Evolutionary conservation across 1,284 basidiomycete species (phyloP).

Genomic region (Fomitopsis pinicola): DNA sequence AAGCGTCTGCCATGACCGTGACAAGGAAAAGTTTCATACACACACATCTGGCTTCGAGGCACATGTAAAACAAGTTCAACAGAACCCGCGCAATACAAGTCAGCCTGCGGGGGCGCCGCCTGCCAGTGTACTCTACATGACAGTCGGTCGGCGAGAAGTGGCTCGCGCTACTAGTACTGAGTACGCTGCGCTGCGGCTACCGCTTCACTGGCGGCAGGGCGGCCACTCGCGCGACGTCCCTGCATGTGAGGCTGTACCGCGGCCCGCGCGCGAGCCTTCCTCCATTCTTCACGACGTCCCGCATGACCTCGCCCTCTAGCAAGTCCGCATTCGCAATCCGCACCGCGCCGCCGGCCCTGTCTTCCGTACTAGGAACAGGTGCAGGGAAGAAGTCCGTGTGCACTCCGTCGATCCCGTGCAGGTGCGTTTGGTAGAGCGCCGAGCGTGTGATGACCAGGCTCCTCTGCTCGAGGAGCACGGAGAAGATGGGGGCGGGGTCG

Average conservation of each 20-base stretch:
- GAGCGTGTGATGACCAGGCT: conserved; percentile 77
- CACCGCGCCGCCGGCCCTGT: conserved; percentile 7
- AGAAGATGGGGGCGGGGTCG: conserved; percentile 60
- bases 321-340: conserved; percentile 54
- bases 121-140: not conserved
- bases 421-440: conserved; percentile 60
- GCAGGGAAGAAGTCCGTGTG: conserved; percentile 41
- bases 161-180: no score
- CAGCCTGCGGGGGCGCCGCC: no score
- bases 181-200: not conserved
- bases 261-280: conserved; percentile 52
- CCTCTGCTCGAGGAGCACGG: conserved; percentile 78
- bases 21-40: no score
- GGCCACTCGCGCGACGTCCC: conserved; percentile 70
- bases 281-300: conserved; percentile 38
- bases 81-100: not conserved
- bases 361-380: conserved; percentile 5
- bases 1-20: not conserved
- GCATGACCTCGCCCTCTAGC: conserved; percentile 37
- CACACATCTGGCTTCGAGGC: not conserved
- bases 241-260: conserved; percentile 83
- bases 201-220: conserved; percentile 17
- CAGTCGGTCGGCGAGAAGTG: not conserved
- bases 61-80: not conserved
- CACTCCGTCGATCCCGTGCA: conserved; percentile 71